A percentile compares a stretch with the other conserved stretches of the same genome.
Conservation (phyloP, 352 stramenopile species). For the Peronospora destructor region DNA sequence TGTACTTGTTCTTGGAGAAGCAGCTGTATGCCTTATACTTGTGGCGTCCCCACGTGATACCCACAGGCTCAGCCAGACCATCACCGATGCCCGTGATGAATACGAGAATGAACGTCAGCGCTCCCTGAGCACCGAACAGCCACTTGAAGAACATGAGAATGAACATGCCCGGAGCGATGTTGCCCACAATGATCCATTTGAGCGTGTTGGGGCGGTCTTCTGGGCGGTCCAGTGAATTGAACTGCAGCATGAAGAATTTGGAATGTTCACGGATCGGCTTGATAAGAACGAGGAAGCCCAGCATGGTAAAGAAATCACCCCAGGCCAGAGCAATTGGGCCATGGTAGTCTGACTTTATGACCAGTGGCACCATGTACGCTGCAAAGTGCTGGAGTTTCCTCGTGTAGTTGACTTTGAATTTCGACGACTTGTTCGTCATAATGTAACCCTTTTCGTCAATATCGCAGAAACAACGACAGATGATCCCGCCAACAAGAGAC, state of each 20-base stretch:
- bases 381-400: constrained; percentile 81
- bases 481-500: constrained; percentile 57
- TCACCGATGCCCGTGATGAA: constrained; percentile 81
- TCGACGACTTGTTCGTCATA: constrained; percentile 78
- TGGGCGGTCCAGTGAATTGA: constrained; percentile 81
- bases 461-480: constrained; percentile 70
- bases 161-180: constrained; percentile 57
- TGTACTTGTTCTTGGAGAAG: constrained; percentile 83
- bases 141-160: constrained; percentile 85
- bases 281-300: constrained; percentile 80
- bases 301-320: constrained; percentile 77
- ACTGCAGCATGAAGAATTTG: constrained; percentile 85
- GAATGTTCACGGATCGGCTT: constrained; percentile 77
- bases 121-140: constrained; percentile 53
- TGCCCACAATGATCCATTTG: constrained; percentile 82
- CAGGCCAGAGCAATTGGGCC: constrained; percentile 63
- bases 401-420: constrained; percentile 87
- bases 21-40: constrained; percentile 82
- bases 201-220: constrained; percentile 81
- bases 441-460: constrained; percentile 80
- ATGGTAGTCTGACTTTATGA: constrained; percentile 59
- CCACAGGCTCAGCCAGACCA: constrained; percentile 65
- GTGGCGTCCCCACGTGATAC: constrained; percentile 75
- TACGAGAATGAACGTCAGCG: constrained; percentile 68
- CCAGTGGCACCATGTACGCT: constrained; percentile 74